phyloP scores from a whole-genome alignment of 176 grass and related monocot genomes.

The Poa pratensis region DNA sequence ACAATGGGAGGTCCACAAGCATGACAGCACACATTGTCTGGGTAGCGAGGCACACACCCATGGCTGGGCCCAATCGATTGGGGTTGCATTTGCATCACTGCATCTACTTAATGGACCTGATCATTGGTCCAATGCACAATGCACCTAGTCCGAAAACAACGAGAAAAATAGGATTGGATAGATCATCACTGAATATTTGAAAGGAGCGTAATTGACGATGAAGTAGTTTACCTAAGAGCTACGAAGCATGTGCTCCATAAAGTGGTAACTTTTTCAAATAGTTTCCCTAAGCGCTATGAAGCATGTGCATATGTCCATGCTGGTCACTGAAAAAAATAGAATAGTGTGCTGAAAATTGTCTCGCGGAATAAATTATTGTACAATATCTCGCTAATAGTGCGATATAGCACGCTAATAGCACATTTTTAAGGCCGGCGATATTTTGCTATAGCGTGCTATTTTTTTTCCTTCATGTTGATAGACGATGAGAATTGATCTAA shows the following conservation, averaged over 20 bases:
- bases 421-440: too few relatives aligned
- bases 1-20: neutral
- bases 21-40: conserved; percentile 22
- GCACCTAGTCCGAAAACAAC: neutral
- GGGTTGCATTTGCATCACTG: neutral
- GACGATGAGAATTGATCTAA: neutral
- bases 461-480: neutral
- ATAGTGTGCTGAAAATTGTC: too few relatives aligned
- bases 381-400: too few relatives aligned
- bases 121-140: conserved; percentile 33
- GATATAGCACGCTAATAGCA: too few relatives aligned
- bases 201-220: neutral
- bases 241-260: neutral
- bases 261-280: neutral
- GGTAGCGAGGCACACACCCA: conserved; percentile 16
- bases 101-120: neutral
- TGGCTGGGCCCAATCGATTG: conserved; percentile 12
- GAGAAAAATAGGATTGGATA: neutral
- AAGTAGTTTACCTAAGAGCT: too few relatives aligned
- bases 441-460: too few relatives aligned
- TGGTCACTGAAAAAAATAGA: too few relatives aligned
- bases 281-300: conserved; percentile 16
- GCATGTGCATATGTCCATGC: neutral
- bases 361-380: too few relatives aligned
- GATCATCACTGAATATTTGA: neutral